Conservation (phyloP, 2,329 filamentous ascomycete species). For the Verticillium zaregamsianum region DNA sequence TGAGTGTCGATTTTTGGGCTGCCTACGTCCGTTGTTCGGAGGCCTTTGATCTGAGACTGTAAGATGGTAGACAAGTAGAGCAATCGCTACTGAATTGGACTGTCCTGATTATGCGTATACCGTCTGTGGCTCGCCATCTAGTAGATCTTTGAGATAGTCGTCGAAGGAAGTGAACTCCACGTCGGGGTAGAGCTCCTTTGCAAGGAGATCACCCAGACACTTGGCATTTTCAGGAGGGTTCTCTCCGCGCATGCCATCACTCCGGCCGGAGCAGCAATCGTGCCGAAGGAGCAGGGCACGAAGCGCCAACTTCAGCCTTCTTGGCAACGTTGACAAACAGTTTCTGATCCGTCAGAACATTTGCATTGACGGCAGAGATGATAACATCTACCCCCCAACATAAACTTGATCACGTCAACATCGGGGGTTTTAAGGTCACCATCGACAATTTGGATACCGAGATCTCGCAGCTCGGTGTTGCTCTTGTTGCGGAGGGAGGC, state of each 20-base stretch:
- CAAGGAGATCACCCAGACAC: constrained; percentile 50
- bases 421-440: constrained; percentile 36
- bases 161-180: constrained; percentile 19
- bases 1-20: no score
- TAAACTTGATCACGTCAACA: constrained; percentile 33
- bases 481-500: constrained; percentile 39
- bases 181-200: constrained; percentile 50
- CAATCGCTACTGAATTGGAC: no score
- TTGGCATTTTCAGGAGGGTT: constrained; percentile 47
- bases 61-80: no score
- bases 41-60: no score
- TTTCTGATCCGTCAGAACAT: constrained; percentile 34
- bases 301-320: constrained; percentile 45
- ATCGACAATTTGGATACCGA: constrained; percentile 37
- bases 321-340: constrained; percentile 42
- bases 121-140: not conserved
- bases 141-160: constrained; percentile 2
- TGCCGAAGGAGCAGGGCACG: constrained; percentile 44
- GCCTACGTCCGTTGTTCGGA: no score
- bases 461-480: constrained; percentile 30
- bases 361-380: constrained; percentile 33
- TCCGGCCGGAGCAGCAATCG: constrained; percentile 34
- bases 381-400: constrained; percentile 40
- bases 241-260: constrained; percentile 40
- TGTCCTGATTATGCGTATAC: not conserved